Evolutionary conservation across 2,329 filamentous ascomycete species (phyloP), one percentile per base, ranked within the genome.

Genomic region (Aspergillus fumigatus): DNA sequence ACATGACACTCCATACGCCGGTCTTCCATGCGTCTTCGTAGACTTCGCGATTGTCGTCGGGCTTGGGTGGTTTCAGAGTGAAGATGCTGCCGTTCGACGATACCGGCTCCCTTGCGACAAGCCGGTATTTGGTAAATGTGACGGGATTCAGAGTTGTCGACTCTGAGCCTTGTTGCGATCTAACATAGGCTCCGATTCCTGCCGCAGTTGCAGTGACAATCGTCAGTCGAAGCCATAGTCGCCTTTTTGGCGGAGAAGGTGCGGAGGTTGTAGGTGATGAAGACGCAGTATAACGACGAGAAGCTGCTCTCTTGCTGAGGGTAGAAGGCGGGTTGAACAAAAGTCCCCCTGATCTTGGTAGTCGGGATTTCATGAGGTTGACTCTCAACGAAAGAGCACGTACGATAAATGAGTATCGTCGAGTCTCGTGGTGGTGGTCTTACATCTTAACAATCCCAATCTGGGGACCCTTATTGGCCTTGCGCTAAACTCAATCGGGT

Each of bases 1-100:
- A 86, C 77, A 97, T 89, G 35, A 97, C 88, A 60, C 88, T 92
- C 88, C 91, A 96, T 45, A 95, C 81, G 4, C 89, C 88, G 55
- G 83, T 79, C 47, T 74, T 73, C 83, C 85, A 87, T 25, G 79
- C 79, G 10, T 75, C 64, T 4, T 71, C 66, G 56, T 81, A 79
- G 40, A 75, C 67, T 27, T 71, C 69, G 47, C 64, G 65, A 47
- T 73, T 75, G 58, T 55, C 62, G 55, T 64, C 71, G 40, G 60
- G 66, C 51, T 66, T 62, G 23, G 67, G 65, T 9, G 76, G 74
- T 32, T 70, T 70, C 11, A 80, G 65, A 14, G 71, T 76, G 65
- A 80, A 78, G 19, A 80, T 70, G 62, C 74, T 76, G 56, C 76
- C 75, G 4, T 75, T 78, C n/a, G 77, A 70, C 7, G 78, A 79